Base-by-base conservation (phyloP, 1,284 basidiomycete genomes). In the Phenoliferia sp. region DNA sequence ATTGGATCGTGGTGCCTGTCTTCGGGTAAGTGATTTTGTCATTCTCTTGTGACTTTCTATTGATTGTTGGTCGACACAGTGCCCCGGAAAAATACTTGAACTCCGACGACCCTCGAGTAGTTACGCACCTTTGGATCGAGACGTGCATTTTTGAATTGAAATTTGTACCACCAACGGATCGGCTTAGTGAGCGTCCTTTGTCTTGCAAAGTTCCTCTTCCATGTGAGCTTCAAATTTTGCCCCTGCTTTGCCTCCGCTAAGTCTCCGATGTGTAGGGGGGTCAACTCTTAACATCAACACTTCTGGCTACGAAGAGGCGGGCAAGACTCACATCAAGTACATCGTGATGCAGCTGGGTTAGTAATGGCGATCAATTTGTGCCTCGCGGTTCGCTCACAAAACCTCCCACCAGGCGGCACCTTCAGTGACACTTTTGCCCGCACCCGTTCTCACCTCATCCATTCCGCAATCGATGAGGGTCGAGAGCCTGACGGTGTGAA, bases 401-500 rank as follows among this genome's bases (percentile, higher is more conserved):
- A 26, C 1, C 39, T 31, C 15, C 22, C 55, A 19, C 44, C 54
- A 57, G 85, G 85, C 12, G 89, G 88, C 4, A 72, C 76, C 29
- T 89, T 86, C 71, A 77, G 85, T 58, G 85, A 86, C 77, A 85
- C 87, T 50, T 88, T 29, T 86, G 87, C 79, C 82, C 83, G 48
- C 33, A 69, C 72, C 32, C 70, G 77, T 62, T 80, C 80, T 26
- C 80, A 81, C 64, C 76, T 82, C 39, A 71, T 81, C 59, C 78
- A 77, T 54, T 71, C 3, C 33, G 50, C 17, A 1, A 32, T 90
- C 83, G 80, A 80, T 29, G 87, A 87, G 72, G 85, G 87, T 1
- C 82, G 85, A 67, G 87, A 88, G 76, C 86, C 88, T 75, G 80
- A 76, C 0, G 90, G 90, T 16, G 79, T 82, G 19, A 92, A 92